Evolutionary conservation across 2,329 filamentous ascomycete genomes (phyloP), one percentile per base, ranked within the genome.

Genomic region (Aspergillus clavatus): DNA sequence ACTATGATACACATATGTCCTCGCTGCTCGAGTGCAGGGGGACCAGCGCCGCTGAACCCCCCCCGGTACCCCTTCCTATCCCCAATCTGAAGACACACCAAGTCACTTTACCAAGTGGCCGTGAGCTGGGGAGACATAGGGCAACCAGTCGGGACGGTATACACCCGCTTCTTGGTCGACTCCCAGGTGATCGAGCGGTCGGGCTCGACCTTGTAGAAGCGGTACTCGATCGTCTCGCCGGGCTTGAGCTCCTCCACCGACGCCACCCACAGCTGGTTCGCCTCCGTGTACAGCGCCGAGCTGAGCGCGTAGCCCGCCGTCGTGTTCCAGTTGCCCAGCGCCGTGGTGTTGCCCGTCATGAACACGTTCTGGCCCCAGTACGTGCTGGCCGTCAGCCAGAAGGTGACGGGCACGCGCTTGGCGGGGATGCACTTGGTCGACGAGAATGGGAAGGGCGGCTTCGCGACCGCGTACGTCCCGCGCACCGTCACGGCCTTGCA

Each of bases 381-480:
- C n/a, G 29, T 33, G 7, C 18, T 18, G n/a, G 14, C n/a, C n/a
- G 18, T 33, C 6, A 33, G 18, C 29, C 29, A 33, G 14, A 33
- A 33, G 3, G 29, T 33, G 7, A 33, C 29, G 3, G 29, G 29
- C 8, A 33, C 29, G 7, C n/a, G 14, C 29, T 16, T 16, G 18
- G 29, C 29, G 29, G 29, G 3, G 7, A 33, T 16, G 29, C 29
- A 33, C 7, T 33, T n/a, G 18, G 29, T 8, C 7, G 29, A 14
- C 3, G 29, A 33, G 3, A 16, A 14, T 8, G 14, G 14, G 14
- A 33, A 33, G 14, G 29, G 29, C 14, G 29, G 29, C 7, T n/a
- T 10, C 7, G 18, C 29, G 12, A 44, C 45, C 12, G 31, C 39
- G 38, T 52, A 50, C 18, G 27, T 50, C 7, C 50, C 47, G 6